A percentile compares a stretch with the other conserved stretches of the same genome.
These are phyloP conservation scores for Protomyces macrosporus DNA, from an alignment of 1,139 yeast genomes.

Conservation along the genomic window DNA sequence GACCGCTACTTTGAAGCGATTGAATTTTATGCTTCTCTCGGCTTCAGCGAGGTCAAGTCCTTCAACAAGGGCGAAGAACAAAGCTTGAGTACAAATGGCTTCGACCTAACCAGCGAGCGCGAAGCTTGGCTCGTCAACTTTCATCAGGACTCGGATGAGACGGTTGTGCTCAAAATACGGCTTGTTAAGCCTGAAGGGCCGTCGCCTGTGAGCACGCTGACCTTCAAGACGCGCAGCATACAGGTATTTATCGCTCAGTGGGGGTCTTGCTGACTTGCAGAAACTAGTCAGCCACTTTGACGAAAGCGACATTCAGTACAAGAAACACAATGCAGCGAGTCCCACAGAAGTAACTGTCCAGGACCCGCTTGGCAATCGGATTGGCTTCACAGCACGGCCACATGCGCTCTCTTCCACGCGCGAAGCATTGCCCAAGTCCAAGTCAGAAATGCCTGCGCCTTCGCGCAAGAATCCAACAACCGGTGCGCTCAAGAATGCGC, in stretches of 20 bases:
- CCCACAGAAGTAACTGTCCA: constrained; percentile 48
- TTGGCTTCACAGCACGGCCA: constrained; percentile 50
- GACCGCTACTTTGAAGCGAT: constrained; percentile 46
- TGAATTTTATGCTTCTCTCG: constrained; percentile 53
- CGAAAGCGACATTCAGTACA: neutral
- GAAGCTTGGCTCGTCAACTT: constrained; percentile 58
- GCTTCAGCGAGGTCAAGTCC: constrained; percentile 51
- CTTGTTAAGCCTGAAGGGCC: constrained; percentile 36
- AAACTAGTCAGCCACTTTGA: neutral
- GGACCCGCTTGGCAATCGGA: constrained; percentile 57
- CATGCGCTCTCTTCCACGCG: constrained; percentile 37
- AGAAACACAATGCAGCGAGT: neutral
- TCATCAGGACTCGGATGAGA: constrained; percentile 39
- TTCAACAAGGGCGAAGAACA: constrained; percentile 39
- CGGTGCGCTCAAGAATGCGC: neutral
- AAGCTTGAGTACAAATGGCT: constrained; percentile 30
- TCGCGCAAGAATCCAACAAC: neutral
- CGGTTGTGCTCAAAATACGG: constrained; percentile 39
- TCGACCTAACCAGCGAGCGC: constrained; percentile 34
- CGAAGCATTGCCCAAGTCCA: neutral
- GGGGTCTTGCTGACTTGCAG: constrained; percentile 24
- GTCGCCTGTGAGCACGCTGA: constrained; percentile 21
- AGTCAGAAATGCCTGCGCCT: neutral
- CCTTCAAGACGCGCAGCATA: neutral
- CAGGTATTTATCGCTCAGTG: constrained; percentile 28